These are phyloP conservation scores for Vanilla planifolia DNA, from an alignment of 106 monocot genomes.

Conservation along the genomic window DNA sequence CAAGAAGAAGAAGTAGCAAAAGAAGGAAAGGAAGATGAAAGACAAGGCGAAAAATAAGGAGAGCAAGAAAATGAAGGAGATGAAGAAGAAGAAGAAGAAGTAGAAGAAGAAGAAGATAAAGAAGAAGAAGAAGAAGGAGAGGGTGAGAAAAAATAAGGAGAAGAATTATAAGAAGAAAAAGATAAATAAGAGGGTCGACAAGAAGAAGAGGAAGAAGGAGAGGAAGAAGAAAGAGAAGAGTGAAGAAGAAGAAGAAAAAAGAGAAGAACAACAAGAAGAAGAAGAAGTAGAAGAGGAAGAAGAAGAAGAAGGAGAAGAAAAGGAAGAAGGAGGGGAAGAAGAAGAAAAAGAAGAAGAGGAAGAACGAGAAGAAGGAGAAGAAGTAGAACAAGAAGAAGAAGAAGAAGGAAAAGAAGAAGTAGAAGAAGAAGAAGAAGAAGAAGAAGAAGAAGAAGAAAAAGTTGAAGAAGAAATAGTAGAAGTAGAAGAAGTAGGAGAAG, in stretches of 20 bases:
- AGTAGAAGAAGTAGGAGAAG: no score
- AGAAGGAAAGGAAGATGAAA: no score
- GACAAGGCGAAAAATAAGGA: no score
- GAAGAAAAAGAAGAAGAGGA: background rate
- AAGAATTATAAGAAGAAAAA: no score
- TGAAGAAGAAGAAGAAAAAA: background rate
- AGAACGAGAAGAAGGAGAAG: background rate
- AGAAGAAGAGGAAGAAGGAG: background rate
- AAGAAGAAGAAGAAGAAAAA: background rate
- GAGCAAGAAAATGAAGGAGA: no score
- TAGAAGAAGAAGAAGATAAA: background rate
- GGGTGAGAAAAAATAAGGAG: no score
- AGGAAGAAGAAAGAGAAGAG: background rate
- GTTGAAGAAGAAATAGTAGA: no score
- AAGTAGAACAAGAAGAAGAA: no score
- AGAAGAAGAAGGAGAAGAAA: background rate
- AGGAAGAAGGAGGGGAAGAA: background rate
- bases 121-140: background rate
- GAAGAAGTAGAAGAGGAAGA: background rate
- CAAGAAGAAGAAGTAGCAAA: no score
- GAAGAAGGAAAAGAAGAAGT: no score
- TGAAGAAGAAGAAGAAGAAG: background rate
- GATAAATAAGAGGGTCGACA: background rate
- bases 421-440: background rate
- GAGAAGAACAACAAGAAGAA: background rate